Base-by-base conservation (phyloP, 495 filamentous ascomycete genomes). In the Tuber aestivum region DNA sequence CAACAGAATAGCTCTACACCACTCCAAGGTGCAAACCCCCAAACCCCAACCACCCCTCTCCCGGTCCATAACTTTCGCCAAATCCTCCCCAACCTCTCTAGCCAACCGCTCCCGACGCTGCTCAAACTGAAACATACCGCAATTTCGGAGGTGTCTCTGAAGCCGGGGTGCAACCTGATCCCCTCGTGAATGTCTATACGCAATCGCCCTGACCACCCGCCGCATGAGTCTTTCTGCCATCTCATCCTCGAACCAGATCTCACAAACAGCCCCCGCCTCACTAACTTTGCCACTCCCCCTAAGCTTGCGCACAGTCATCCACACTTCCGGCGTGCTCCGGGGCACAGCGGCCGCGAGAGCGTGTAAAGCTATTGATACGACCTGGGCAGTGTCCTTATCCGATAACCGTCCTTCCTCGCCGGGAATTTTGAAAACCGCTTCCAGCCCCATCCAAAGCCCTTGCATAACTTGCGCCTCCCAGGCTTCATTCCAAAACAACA, bases 371-470 rank as follows among this genome's bases (percentile, higher is more conserved):
- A 92, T 83, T 12, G 87, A 87, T 41, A 87, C 83, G 50, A 91
- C 84, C 70, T 89, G 86, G 20, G 88, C 89, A 18, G 88, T 87
- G 75, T 90, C 88, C 18, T 81, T 74, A 80, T 90, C 88, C n/a
- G 82, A 85, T 32, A 91, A 70, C 27, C 56, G 56, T 35, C 56
- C 56, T 71, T 85, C 84, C 61, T 85, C 83, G 23, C 84, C 84
- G 23, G 72, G 74, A 23, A 75, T 68, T 18, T 23, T 85, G 83
- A 93, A 95, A 20, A 95, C 84, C 48, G 87, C 85, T 37, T 89
- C 89, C n/a, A 91, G 83, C 12, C 91, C 88, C 81, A 86, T 87
- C 93, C 94, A 96, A 8, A 97, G 84, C 76, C 91, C 93, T 78
- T 94, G 88, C 71, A 93, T 90, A 0, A 93, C 87, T 73, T 93